These are phyloP conservation scores for Botrytis fabae DNA, from an alignment of 2,329 filamentous ascomycete species.

Conservation along the genomic window DNA sequence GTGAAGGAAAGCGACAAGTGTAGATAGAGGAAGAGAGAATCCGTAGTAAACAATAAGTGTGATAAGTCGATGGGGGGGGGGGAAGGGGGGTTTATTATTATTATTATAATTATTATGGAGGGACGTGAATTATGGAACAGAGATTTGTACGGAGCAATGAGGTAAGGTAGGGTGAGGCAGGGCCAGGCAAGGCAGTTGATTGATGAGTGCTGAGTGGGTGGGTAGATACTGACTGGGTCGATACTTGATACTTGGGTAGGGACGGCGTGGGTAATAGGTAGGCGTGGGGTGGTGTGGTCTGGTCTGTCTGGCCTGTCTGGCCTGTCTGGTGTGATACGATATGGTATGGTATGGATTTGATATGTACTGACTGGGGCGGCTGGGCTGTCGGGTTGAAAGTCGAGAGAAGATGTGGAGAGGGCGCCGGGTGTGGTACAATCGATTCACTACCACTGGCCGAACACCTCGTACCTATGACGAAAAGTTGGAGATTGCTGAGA, in stretches of 20 bases:
- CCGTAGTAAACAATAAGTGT: neutral
- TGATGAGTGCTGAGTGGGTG: neutral
- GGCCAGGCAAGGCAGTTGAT: neutral
- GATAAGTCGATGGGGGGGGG: neutral
- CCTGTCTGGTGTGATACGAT: neutral
- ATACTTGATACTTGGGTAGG: no score
- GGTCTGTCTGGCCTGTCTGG: neutral
- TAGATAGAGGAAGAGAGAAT: neutral
- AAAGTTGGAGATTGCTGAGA: neutral
- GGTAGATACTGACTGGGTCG: neutral
- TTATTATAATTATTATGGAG: neutral
- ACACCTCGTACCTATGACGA: neutral
- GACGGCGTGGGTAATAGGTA: neutral
- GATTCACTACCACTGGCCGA: neutral
- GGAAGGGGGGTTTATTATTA: neutral
- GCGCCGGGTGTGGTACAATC: neutral
- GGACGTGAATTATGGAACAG: neutral
- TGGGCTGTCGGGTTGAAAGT: slow-evolving; percentile 1
- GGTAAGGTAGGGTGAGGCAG: no score
- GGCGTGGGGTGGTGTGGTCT: neutral
- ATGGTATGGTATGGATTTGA: neutral
- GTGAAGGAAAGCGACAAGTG: neutral
- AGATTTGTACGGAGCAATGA: neutral
- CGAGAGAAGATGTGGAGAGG: neutral
- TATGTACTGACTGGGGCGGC: neutral